Evolutionary conservation across 305 asterid genomes (phyloP), one percentile per base, ranked within the genome.

Genomic region (Fraxinus xanthoxyloides): DNA sequence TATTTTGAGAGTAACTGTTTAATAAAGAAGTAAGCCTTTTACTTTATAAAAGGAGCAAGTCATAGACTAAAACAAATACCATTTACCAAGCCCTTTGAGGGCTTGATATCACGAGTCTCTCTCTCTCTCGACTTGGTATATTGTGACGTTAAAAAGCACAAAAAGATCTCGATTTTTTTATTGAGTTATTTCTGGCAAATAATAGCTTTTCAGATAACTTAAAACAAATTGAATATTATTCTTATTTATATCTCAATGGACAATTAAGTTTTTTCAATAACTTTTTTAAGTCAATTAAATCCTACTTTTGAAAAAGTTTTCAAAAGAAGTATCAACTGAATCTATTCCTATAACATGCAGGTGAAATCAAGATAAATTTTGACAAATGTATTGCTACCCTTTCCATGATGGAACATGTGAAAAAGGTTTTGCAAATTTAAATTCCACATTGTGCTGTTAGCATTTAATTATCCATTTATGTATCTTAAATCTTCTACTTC

Each of bases 351-450:
- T n/a, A n/a, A 34, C 43, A 56, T 87, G 93, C 95, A 96, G 99
- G 98, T 82, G 82, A 88, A 70, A 69, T 89, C 77, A 96, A 96
- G 87, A 87, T 96, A 76, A 92, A 90, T 83, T 94, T 89, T 90
- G 98, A 94, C 88, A 93, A 88, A 85, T 96, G 99, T 86, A 87
- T 93, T 73, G 89, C 99, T 70, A 93, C 98, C 46, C 93, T 89
- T 76, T 83, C 95, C 67, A 92, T 96, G 97, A 94, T 96, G 97
- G 91, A 85, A 48, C 94, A 86, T 77, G 91, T 96, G 89, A 90
- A 86, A 88, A 93, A 96, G 98, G 99, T 95, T 59, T 83, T 72
- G 46, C 32, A 36, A 46, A 77, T 69, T 82, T 85, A 69, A 70
- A 78, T 73, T 63, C 46, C 35, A 13, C 67, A 17, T 69, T 69